These are phyloP conservation scores for Paraglomus occultum DNA, from an alignment of 192 early-diverging fungal genomes.

Conservation along the genomic window DNA sequence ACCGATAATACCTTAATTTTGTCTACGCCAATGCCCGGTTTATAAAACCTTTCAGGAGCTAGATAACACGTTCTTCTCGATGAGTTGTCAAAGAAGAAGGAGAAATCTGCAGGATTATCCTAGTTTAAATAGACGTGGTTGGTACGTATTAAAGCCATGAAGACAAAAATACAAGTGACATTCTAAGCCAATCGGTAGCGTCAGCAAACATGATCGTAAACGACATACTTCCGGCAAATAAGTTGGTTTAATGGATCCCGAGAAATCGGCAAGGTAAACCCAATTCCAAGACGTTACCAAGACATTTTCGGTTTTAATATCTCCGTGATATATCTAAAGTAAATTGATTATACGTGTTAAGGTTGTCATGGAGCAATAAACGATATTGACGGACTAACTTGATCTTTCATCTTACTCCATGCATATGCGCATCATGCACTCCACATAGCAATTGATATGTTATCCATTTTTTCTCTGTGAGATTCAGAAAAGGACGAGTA, in stretches of 20 bases:
- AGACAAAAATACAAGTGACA: not conserved
- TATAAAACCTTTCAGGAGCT: constrained; percentile 93
- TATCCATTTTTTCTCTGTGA: constrained; percentile 94
- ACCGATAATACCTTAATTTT: constrained; percentile 40
- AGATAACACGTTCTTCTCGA: constrained; percentile 88
- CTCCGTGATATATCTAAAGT: constrained; percentile 81
- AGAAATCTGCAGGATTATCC: constrained; percentile 95
- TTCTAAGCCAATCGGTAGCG: not conserved
- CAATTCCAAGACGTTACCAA: constrained; percentile 96
- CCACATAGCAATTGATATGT: constrained; percentile 84
- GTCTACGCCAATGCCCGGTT: constrained; percentile 63
- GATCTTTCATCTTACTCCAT: constrained; percentile 8
- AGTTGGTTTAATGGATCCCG: constrained; percentile 85
- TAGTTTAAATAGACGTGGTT: constrained; percentile 28
- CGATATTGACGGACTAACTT: not conserved
- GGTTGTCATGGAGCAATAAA: not conserved
- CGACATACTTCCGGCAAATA: constrained; percentile 75
- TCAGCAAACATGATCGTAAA: constrained; percentile 3
- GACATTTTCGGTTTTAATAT: constrained; percentile 95
- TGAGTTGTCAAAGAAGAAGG: constrained; percentile 95
- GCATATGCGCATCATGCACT: constrained; percentile 74
- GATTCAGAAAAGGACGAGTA: constrained; percentile 87
- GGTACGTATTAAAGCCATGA: constrained; percentile 7
- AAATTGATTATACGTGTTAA: not conserved
- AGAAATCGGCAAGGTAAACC: constrained; percentile 85